These are phyloP conservation scores for Fragaria nilgerrensis DNA, from an alignment of 306 rosid genomes.

Conservation along the genomic window DNA sequence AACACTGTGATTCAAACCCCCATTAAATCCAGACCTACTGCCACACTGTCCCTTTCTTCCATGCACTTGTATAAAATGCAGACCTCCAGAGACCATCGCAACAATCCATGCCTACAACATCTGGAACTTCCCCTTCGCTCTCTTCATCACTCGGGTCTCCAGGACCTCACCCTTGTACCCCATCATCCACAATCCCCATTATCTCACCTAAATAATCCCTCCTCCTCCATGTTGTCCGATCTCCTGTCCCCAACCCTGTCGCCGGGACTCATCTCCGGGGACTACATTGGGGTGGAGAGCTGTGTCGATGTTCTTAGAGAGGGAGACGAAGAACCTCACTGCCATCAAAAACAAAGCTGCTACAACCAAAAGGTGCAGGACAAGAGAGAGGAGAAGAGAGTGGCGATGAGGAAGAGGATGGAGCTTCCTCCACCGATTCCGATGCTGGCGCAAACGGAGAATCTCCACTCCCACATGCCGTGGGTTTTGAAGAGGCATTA, in stretches of 20 bases:
- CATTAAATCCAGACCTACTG: conserved; percentile 5
- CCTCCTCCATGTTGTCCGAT: conserved; percentile 9
- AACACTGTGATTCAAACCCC: not conserved
- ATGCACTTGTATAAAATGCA: conserved; percentile 13
- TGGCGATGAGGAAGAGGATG: conserved; percentile 5
- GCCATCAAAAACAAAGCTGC: not conserved
- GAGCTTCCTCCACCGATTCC: conserved; percentile 75
- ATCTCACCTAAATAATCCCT: not conserved
- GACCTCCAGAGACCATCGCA: not conserved
- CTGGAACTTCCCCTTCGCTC: not conserved
- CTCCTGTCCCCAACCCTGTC: conserved; percentile 2
- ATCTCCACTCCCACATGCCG: conserved; percentile 58
- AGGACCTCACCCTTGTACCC: not conserved
- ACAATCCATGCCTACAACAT: not conserved
- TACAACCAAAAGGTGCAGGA: not conserved
- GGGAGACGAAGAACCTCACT: not conserved
- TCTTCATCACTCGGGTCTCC: not conserved
- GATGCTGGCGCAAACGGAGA: conserved; percentile 52
- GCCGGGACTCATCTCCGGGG: conserved; percentile 22
- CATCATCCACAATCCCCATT: not conserved
- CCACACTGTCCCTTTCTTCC: conserved; percentile 6
- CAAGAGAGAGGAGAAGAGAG: conserved; percentile 11
- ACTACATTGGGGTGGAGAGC: conserved; percentile 65
- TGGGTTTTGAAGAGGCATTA: conserved; percentile 61
- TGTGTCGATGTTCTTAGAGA: conserved; percentile 42